Base-by-base conservation (phyloP, 257 asterid genomes). In the Haberlea rhodopensis region DNA sequence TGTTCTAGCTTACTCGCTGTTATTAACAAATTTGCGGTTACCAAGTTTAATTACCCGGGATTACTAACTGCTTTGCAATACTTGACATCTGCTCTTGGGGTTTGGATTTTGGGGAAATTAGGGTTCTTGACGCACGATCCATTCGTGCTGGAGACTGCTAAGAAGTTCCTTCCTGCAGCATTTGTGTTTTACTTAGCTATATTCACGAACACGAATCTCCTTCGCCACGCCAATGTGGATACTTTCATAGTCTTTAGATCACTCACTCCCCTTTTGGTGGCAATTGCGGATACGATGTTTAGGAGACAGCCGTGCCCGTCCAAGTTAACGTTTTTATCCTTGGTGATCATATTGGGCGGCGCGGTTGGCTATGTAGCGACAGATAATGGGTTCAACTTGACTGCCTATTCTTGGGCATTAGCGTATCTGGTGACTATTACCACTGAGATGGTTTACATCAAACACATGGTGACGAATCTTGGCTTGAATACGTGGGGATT, bases 401-500 rank as follows among this genome's bases (percentile, higher is more conserved):
- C 96, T n/a, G 96, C 96, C 0, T 94, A 90, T 71, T 84, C 97
- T 0, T 94, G 97, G 99, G 99, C 99, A 20, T 76, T 87, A 55
- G 97, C 97, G 0, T 94, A 94, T 72, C 57, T 94, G 83, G 87
- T 94, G 19, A 90, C 97, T 5, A 94, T 94, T 63, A 94, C 99
- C 1, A 90, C 97, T 0, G 97, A 94, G 80, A 94, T 94, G 99
- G 99, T 94, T 32, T 94, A 94, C 73, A 90, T 94, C 60, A 94
- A 94, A 80, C 99, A 89, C 68, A 92, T 92, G 96, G 99, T 94
- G 56, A 94, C 96, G 6, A 94, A 86, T 80, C 86, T 94, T 5
- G 99, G 96, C 20, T 73, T 94, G 82, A 90, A 83, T 72, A 94
- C 97, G 9, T 90, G 99, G 97, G 99, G 99, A 8, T 94, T 90